Evolutionary conservation across 129 eudicot species (phyloP).

Genomic region (Pulicaria dysenterica): DNA sequence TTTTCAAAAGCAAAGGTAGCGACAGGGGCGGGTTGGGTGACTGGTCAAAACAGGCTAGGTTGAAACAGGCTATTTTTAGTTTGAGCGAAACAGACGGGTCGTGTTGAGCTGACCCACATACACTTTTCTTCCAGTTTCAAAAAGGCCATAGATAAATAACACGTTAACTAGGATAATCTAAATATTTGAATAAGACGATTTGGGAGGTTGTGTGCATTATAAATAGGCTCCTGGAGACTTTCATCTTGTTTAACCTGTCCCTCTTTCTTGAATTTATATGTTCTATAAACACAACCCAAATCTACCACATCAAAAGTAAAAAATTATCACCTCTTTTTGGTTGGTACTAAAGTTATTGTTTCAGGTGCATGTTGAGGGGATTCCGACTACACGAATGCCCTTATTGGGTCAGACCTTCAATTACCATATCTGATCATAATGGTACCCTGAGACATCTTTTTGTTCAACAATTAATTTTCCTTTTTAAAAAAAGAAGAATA

Average conservation of each 20-base stretch:
- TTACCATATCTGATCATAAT: conserved; percentile 81
- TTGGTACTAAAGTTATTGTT: conserved; percentile 33
- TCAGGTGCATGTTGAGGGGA: conserved; percentile 99
- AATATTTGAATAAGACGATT: not conserved
- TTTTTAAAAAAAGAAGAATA: not conserved
- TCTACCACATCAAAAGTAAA: not conserved
- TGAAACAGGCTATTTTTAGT: not conserved
- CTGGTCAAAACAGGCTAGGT: not conserved
- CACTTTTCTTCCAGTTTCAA: not conserved
- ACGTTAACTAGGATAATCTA: not conserved
- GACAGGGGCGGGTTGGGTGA: not conserved
- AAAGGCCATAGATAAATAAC: not conserved
- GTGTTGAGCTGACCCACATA: not conserved
- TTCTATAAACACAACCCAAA: not conserved
- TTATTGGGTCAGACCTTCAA: conserved; percentile 94
- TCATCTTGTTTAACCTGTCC: not conserved
- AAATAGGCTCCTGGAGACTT: not conserved
- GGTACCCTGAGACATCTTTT: conserved; percentile 46
- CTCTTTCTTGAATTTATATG: not conserved
- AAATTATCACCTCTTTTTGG: not conserved
- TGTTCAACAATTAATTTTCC: conserved; percentile 2
- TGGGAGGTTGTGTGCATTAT: not conserved
- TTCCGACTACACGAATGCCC: conserved; percentile 90
- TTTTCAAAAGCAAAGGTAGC: conserved; percentile 8
- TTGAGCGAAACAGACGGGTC: not conserved